A percentile compares a stretch with the other conserved stretches of the same genome.
These are phyloP conservation scores for Pythium myriotylum DNA, from an alignment of 352 stramenopile species.

Conservation along the genomic window DNA sequence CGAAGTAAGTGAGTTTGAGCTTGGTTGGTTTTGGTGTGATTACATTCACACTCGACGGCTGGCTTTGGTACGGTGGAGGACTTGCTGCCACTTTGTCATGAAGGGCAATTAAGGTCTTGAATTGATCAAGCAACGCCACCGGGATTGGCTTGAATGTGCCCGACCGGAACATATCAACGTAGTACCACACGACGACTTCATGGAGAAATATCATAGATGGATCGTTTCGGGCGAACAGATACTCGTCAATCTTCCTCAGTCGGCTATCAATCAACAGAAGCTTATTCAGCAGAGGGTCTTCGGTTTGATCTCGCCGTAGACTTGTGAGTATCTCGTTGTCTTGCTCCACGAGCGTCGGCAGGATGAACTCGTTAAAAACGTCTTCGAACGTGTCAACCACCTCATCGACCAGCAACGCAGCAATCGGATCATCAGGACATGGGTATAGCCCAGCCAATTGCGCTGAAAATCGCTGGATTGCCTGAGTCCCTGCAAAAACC, in stretches of 20 bases:
- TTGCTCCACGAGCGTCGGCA: no score
- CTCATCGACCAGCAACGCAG: neutral
- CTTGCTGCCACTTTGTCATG: slow-evolving; percentile 4
- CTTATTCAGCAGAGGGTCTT: neutral
- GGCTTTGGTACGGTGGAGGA: neutral
- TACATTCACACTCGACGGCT: no score
- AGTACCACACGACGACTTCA: slow-evolving; percentile 18
- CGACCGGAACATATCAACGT: slow-evolving; percentile 1
- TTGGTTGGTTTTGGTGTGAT: neutral
- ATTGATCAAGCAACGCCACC: neutral
- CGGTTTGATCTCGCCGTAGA: no score
- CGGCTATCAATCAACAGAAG: slow-evolving; percentile 7
- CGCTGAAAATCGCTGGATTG: slow-evolving; percentile 63
- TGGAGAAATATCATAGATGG: slow-evolving; percentile 21
- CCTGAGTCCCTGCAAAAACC: slow-evolving; percentile 42
- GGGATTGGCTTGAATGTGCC: slow-evolving; percentile 2
- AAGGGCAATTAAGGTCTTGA: neutral
- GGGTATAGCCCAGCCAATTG: slow-evolving; percentile 38
- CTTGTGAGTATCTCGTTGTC: no score
- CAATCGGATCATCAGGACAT: neutral
- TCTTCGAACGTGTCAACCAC: no score
- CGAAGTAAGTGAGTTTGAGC: slow-evolving; percentile 41
- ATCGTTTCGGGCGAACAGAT: slow-evolving; percentile 1
- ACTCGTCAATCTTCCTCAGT: neutral
- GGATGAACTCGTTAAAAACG: no score